phyloP scores from a whole-genome alignment of 2,329 filamentous ascomycete species.

The Colletotrichum tropicicola region DNA sequence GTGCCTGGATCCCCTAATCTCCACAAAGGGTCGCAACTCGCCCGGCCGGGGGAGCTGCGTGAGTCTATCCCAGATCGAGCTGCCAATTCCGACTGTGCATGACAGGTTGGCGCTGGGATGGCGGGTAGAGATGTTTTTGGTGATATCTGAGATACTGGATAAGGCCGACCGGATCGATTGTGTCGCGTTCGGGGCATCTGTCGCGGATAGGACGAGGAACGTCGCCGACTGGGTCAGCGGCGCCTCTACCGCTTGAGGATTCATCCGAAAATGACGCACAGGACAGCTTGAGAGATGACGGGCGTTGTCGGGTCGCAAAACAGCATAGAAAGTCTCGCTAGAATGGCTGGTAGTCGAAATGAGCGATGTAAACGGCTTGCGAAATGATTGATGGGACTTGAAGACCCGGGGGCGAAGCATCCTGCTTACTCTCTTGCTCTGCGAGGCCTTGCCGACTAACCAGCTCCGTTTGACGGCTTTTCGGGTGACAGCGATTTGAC shows the following conservation, averaged over 20 bases:
- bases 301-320: neutral
- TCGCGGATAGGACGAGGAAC: constrained; percentile 59
- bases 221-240: constrained; percentile 62
- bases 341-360: neutral
- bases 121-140: constrained; percentile 63
- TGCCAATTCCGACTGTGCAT: constrained; percentile 65
- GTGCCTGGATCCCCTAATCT: constrained; percentile 56
- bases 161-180: constrained; percentile 53
- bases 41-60: constrained; percentile 52
- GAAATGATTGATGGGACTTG: neutral
- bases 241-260: constrained; percentile 56
- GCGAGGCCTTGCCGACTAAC: too few species aligned
- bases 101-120: constrained; percentile 54
- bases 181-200: constrained; percentile 43
- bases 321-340: neutral
- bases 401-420: neutral
- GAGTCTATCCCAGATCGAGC: constrained; percentile 58
- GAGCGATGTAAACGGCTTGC: neutral
- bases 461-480: too few species aligned
- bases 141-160: constrained; percentile 51
- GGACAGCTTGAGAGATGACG: neutral
- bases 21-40: constrained; percentile 60
- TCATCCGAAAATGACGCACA: constrained; percentile 40
- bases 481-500: too few species aligned
- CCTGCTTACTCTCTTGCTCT: too few species aligned